Evolutionary conservation across 225 moss, liverwort and hornwort genomes (phyloP).

Genomic region (Polytrichum formosum): DNA sequence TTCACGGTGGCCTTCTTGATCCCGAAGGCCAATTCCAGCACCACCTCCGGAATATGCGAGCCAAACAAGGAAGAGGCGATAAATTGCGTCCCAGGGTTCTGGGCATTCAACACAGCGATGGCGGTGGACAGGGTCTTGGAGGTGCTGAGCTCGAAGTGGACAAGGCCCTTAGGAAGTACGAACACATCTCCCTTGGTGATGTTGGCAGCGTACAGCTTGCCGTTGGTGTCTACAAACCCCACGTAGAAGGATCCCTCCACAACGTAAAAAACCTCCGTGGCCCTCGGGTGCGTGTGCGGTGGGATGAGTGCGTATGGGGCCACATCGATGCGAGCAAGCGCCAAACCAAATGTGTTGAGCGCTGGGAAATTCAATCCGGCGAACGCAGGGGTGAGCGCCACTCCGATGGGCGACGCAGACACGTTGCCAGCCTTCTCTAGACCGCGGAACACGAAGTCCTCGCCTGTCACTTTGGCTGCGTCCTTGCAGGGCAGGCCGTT

Average conservation of each 20-base stretch:
- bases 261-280: not conserved
- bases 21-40: not conserved
- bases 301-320: not conserved
- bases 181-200: not conserved
- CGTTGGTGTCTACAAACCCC: not conserved
- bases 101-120: not conserved
- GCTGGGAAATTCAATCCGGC: not conserved
- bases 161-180: not conserved
- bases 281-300: constrained; percentile 1
- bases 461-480: not conserved
- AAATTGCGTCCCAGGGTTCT: not conserved
- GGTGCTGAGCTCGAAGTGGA: constrained; percentile 1
- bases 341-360: not conserved
- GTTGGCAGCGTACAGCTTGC: not conserved
- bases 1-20: not conserved
- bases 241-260: not conserved
- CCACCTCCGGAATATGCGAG: not conserved
- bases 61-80: not conserved
- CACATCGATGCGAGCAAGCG: not conserved
- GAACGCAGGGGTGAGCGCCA: not conserved
- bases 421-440: not conserved
- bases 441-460: constrained; percentile 10
- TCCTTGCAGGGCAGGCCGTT: constrained; percentile 18
- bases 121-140: not conserved
- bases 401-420: not conserved